Percentiles rank a stretch among this genome's conserved stretches.
Evolutionary conservation across 306 rosid species (phyloP).

Genomic region (Malus fusca): DNA sequence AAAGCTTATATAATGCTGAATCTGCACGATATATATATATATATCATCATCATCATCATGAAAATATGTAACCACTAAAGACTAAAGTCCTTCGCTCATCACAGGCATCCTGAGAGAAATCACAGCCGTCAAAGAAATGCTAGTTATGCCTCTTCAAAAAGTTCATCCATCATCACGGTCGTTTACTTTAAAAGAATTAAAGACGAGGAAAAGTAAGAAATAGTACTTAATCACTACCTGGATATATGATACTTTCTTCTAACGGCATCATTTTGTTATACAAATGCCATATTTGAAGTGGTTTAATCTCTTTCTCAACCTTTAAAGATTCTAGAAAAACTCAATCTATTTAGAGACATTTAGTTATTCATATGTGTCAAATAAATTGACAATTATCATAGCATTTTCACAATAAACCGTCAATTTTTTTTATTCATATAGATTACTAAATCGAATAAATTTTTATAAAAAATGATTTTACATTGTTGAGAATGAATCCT

Average conservation of each 20-base stretch:
- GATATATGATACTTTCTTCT: too few species aligned
- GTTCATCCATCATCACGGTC: background rate
- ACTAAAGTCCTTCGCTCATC: conserved; percentile 10
- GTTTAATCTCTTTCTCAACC: background rate
- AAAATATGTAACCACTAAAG: conserved; percentile 28
- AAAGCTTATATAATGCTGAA: background rate
- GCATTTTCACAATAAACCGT: too few species aligned
- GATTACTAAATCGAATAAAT: too few species aligned
- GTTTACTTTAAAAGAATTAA: background rate
- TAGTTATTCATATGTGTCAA: too few species aligned
- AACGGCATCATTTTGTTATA: background rate
- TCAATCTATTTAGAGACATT: too few species aligned
- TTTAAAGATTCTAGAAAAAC: background rate
- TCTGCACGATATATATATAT: background rate
- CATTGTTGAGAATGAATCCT: too few species aligned
- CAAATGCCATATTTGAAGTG: background rate
- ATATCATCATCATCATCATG: background rate
- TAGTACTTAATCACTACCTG: background rate
- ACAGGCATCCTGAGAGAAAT: conserved; percentile 30
- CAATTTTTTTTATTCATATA: too few species aligned
- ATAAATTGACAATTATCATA: too few species aligned
- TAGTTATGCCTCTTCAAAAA: background rate
- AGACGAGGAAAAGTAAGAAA: background rate
- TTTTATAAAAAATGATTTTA: too few species aligned
- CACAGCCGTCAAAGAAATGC: conserved; percentile 30